Evolutionary conservation across 441 rosid genomes (phyloP), one percentile per base, ranked within the genome.

Genomic region (Omphalea diandra): DNA sequence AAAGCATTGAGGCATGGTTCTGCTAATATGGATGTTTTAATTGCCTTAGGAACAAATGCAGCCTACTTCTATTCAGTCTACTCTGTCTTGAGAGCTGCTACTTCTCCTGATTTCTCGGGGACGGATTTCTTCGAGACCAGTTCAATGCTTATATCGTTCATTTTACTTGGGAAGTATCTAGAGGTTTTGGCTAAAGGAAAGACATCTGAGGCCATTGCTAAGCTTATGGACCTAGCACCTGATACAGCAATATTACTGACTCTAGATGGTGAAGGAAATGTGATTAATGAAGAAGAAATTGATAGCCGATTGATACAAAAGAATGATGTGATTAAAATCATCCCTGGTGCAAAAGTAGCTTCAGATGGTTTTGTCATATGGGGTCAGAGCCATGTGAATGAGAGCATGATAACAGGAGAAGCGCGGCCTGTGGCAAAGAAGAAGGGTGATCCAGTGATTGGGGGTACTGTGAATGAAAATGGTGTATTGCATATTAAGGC

Each of bases 341-440:
- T 87, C 54, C 98, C 98, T 36, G 98, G 98, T 32, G 86, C 92
- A 12, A 94, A 94, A 76, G 89, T 90, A 46, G 97, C 98, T 64
- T 91, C 95, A 27, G 98, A 94, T 83, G 98, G 98, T 44, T 83
- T 77, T 72, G 98, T 94, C 22, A 64, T 85, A 41, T 85, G 97
- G 92, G 98, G 98, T 41, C 92, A 90, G 75, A 94, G 96, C 71
- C 94, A 94, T 77, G 97, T 94, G 38, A 90, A 94, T 76, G 98
- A 94, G 79, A 94, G 98, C 77, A 94, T 94, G 97, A 90, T 94
- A 59, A 94, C 98, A 32, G 98, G 98, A 69, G 97, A 94, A 81
- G 90, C 98, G 15, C 75, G 87, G 36, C 96, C 97, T 5, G 97
- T 88, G 77, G 85, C 94, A 3, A 94, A 91, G 80, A 88, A 87